Conservation (phyloP, 2,329 filamentous ascomycete species). For the Aspergillus ochraceus region DNA sequence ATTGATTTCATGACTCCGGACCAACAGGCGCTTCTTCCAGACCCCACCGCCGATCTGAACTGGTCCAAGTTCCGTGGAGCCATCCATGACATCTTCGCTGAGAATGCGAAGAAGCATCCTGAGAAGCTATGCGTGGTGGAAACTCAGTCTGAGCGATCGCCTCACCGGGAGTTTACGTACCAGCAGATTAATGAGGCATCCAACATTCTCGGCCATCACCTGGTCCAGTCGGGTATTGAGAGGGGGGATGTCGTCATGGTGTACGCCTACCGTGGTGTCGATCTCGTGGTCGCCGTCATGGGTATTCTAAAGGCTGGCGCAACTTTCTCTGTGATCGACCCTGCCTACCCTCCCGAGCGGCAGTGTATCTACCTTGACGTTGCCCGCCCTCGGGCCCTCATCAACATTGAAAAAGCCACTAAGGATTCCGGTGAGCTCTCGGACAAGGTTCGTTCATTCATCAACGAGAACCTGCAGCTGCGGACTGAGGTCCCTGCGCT, state of each 20-base stretch:
- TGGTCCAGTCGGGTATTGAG: conserved; percentile 70
- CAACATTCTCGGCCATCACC: conserved; percentile 76
- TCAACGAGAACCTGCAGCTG: conserved; percentile 70
- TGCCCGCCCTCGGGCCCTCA: conserved; percentile 69
- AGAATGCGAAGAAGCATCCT: conserved; percentile 64
- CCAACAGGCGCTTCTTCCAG: conserved; percentile 36
- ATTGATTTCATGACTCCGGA: conserved; percentile 45
- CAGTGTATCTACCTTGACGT: conserved; percentile 84
- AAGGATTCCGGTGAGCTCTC: conserved; percentile 66
- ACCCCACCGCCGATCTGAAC: conserved; percentile 45
- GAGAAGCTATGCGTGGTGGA: conserved; percentile 69
- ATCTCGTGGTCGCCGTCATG: conserved; percentile 77
- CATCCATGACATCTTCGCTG: conserved; percentile 46
- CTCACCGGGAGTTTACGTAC: conserved; percentile 74
- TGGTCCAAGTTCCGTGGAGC: conserved; percentile 47
- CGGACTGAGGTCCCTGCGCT: conserved; percentile 75
- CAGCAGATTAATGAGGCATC: conserved; percentile 81
- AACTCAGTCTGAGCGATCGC: conserved; percentile 53
- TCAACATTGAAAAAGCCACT: conserved; percentile 71
- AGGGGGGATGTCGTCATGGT: conserved; percentile 92
- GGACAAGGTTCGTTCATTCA: conserved; percentile 63
- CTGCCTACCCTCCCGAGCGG: conserved; percentile 75
- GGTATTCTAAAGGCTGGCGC: conserved; percentile 64
- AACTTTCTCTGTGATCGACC: conserved; percentile 68
- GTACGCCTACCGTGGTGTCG: conserved; percentile 79